Percentiles rank a stretch among this genome's conserved stretches.
phyloP scores from a whole-genome alignment of 257 asterid species.

The Nicotiana obtusifolia region DNA sequence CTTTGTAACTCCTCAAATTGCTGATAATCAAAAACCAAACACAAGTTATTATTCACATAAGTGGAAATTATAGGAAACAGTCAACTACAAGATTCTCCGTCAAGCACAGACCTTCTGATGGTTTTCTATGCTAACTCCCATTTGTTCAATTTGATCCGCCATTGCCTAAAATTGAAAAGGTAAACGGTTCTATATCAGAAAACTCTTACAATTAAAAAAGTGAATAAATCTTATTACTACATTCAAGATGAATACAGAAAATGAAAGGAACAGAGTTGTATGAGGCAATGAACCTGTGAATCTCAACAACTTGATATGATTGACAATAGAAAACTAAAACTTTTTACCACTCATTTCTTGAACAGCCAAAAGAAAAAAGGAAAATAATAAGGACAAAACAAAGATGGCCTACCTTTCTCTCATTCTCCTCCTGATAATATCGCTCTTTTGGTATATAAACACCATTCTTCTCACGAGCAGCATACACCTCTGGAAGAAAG shows the following conservation, averaged over 20 bases:
- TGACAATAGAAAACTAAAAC: not conserved
- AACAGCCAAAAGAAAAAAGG: not conserved
- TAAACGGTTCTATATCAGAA: not conserved
- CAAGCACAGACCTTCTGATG: constrained; percentile 50
- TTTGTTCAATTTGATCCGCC: constrained; percentile 88
- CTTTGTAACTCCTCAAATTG: constrained; percentile 54
- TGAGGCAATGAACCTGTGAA: not conserved
- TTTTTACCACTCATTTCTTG: not conserved
- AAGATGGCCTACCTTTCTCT: constrained; percentile 16
- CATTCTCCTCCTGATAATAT: constrained; percentile 75
- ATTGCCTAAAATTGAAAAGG: constrained; percentile 46
- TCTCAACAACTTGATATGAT: not conserved
- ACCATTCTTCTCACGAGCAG: constrained; percentile 83
- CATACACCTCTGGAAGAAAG: constrained; percentile 60
- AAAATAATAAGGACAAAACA: not conserved
- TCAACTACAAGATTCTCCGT: not conserved
- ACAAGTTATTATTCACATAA: not conserved
- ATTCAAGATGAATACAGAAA: not conserved
- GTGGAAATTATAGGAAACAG: not conserved
- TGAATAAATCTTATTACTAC: not conserved
- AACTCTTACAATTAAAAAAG: not conserved
- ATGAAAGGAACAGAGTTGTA: not conserved
- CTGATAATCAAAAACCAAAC: constrained; percentile 29
- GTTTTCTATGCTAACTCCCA: constrained; percentile 64
- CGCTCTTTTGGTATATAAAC: constrained; percentile 86